phyloP scores from a whole-genome alignment of 345 rosid genomes.

The Aethionema arabicum region DNA sequence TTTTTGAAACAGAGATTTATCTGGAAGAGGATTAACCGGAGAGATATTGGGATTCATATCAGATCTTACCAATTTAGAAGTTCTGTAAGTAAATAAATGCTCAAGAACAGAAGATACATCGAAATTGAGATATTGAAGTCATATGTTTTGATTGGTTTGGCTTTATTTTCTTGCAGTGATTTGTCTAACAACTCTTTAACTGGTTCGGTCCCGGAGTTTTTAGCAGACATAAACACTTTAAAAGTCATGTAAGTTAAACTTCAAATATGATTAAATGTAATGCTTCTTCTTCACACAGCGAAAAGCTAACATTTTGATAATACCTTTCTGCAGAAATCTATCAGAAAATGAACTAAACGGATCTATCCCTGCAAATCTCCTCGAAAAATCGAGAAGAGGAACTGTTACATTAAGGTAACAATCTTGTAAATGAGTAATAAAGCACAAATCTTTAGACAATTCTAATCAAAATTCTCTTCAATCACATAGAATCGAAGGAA shows the following conservation, averaged over 20 bases:
- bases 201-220: conserved; percentile 49
- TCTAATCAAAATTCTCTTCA: conserved; percentile 12
- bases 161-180: conserved; percentile 40
- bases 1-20: conserved; percentile 33
- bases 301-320: conserved; percentile 9
- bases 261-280: not conserved
- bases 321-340: conserved; percentile 39
- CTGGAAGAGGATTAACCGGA: conserved; percentile 48
- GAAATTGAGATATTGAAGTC: not conserved
- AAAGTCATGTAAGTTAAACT: conserved; percentile 43
- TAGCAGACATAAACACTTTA: conserved; percentile 39
- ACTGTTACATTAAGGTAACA: conserved; percentile 41
- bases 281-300: not conserved
- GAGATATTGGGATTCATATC: conserved; percentile 37
- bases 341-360: conserved; percentile 46
- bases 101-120: not conserved
- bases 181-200: conserved; percentile 54
- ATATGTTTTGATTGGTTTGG: conserved; percentile 5
- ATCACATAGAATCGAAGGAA: conserved; percentile 42
- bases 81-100: conserved; percentile 43
- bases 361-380: conserved; percentile 45
- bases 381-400: conserved; percentile 39
- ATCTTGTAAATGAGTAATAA: not conserved
- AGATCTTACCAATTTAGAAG: conserved; percentile 44
- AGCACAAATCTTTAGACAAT: not conserved